These are phyloP conservation scores for Triticum dicoccoides DNA, from an alignment of 176 grass and related monocot species.

Conservation along the genomic window DNA sequence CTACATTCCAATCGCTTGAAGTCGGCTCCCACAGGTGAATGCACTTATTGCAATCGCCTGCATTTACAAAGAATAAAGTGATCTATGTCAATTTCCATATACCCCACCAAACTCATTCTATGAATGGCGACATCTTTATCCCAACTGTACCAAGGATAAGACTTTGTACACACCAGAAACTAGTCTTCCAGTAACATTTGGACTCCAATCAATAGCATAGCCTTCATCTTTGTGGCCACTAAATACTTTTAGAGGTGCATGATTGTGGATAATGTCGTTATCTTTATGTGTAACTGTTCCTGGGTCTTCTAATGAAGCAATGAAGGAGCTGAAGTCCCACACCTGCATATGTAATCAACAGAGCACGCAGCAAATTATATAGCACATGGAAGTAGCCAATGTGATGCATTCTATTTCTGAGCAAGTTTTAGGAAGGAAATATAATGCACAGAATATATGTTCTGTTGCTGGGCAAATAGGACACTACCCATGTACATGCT, in stretches of 20 bases:
- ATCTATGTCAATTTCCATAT: too few species aligned
- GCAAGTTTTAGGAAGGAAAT: background rate
- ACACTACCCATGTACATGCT: background rate
- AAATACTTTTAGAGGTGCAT: slow-evolving; percentile 65
- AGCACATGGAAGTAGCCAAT: background rate
- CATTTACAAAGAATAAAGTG: too few species aligned
- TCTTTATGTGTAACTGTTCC: slow-evolving; percentile 45
- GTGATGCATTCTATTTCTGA: background rate
- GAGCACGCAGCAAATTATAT: background rate
- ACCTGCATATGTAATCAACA: slow-evolving; percentile 51
- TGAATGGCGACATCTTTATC: too few species aligned
- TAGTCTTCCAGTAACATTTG: slow-evolving; percentile 76
- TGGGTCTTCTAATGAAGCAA: slow-evolving; percentile 74
- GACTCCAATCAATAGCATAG: slow-evolving; percentile 89
- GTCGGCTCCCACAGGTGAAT: slow-evolving; percentile 91
- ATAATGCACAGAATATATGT: background rate
- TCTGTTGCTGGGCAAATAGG: background rate
- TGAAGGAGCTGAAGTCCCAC: slow-evolving; percentile 66
- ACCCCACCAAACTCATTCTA: too few species aligned
- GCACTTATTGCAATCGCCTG: slow-evolving; percentile 71
- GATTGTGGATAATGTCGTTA: slow-evolving; percentile 48
- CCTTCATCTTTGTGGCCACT: slow-evolving; percentile 87
- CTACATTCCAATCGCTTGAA: slow-evolving; percentile 60
- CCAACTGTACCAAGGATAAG: too few species aligned
- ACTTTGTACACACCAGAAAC: slow-evolving; percentile 61